Evolutionary conservation across 441 rosid genomes (phyloP), one percentile per base, ranked within the genome.

Genomic region (Geranium incanum): DNA sequence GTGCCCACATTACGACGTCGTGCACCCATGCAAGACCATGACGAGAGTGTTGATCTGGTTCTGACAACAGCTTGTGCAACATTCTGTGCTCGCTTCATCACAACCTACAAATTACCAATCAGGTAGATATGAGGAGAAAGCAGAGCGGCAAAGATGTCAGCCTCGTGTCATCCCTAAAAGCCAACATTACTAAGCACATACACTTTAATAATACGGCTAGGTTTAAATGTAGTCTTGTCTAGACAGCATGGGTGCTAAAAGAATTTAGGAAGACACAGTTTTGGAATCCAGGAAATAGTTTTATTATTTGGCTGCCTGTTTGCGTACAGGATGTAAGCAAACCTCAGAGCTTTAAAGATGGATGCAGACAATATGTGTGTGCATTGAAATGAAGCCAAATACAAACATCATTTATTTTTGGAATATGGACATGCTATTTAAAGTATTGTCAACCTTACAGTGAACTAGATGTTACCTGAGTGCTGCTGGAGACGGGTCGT

Each of bases 11-110:
- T 76, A 39, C 97, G 88, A 11, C 93, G 87, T 0, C 97, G 86
- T 15, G 92, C 94, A 43, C 97, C 97, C 70, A 94, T 92, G 81
- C 99, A 94, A 55, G 91, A 85, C 99, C 97, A 95, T 52, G 99
- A 86, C 1, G 97, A 70, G 67, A 92, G 77, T 70, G 94, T 83
- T 70, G 97, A 68, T 38, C 87, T 97, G 6, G 94, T 95, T 81
- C 84, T 84, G 66, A 85, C 93, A 36, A 89, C 97, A 43, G 99
- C 99, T 82, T 88, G 84, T 2, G 97, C 97, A 6, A 92, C 97
- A 70, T 89, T 85, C 77, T 87, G 92, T 13, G 97, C 99, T 60
- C 97, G 88, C 82, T 83, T 88, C 89, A 95, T 85, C 77, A 95
- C 94, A 78, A 84, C 99, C 97, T 94, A 74, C 5, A 76, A 43